Evolutionary conservation across 441 rosid species (phyloP).

Genomic region (Arabidopsis lyrata): DNA sequence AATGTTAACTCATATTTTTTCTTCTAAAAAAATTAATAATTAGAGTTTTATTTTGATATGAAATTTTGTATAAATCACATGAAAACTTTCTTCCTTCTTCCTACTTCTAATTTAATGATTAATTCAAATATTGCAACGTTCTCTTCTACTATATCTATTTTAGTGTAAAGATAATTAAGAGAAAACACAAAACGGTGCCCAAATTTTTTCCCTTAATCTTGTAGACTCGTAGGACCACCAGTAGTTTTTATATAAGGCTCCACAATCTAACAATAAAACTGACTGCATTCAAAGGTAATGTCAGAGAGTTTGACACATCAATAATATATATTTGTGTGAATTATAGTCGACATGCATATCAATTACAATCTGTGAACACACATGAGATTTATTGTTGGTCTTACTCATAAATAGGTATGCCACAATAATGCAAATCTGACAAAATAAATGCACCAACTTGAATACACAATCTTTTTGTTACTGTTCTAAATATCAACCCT

Average conservation of each 20-base stretch:
- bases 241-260: slow-evolving; percentile 29
- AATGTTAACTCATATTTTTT: no score
- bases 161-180: slow-evolving; percentile 20
- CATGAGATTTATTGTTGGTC: slow-evolving; percentile 44
- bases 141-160: background rate
- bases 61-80: no score
- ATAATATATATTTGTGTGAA: background rate
- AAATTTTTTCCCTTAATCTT: slow-evolving; percentile 12
- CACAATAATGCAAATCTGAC: slow-evolving; percentile 41
- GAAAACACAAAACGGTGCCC: slow-evolving; percentile 19
- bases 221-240: slow-evolving; percentile 30
- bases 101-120: background rate
- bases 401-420: slow-evolving; percentile 27
- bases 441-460: slow-evolving; percentile 35
- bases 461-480: slow-evolving; percentile 21
- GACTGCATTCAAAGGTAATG: slow-evolving; percentile 41
- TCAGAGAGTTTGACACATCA: slow-evolving; percentile 39
- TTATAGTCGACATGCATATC: slow-evolving; percentile 30
- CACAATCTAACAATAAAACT: slow-evolving; percentile 29
- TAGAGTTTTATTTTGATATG: no score
- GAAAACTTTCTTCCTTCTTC: no score
- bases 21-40: no score
- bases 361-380: slow-evolving; percentile 24
- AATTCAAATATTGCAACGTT: background rate
- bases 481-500: slow-evolving; percentile 27